A percentile compares a stretch with the other conserved stretches of the same genome.
Evolutionary conservation across 768 basidiomycete species (phyloP).

Genomic region (Suillus discolor): DNA sequence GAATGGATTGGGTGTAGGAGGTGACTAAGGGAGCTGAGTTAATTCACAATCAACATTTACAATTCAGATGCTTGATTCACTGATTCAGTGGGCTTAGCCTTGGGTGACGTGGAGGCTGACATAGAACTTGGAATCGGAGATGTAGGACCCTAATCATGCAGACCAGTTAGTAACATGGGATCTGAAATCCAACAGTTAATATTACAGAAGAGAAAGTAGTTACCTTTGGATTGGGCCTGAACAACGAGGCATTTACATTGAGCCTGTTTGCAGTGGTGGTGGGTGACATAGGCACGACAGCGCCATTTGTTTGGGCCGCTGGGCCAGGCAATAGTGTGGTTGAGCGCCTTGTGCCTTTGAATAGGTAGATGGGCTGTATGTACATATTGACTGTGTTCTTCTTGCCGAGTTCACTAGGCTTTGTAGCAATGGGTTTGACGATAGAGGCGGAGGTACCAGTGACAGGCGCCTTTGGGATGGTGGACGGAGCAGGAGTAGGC

Average conservation of each 20-base stretch:
- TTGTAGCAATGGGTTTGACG: constrained; percentile 34
- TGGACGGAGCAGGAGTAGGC: constrained; percentile 31
- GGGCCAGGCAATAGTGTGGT: constrained; percentile 22
- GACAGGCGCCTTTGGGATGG: constrained; percentile 22
- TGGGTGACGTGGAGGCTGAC: constrained; percentile 57
- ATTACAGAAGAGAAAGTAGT: constrained; percentile 71
- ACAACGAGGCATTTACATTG: constrained; percentile 89
- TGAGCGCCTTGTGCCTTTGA: constrained; percentile 63
- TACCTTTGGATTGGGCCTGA: constrained; percentile 86
- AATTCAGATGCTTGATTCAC: constrained; percentile 35
- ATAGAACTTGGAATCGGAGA: constrained; percentile 46
- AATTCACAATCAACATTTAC: constrained; percentile 7
- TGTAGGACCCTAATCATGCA: constrained; percentile 43
- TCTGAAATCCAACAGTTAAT: constrained; percentile 14
- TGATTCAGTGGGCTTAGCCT: constrained; percentile 57
- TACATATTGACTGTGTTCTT: constrained; percentile 66
- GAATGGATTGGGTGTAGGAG: constrained; percentile 78
- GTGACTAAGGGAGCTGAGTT: constrained; percentile 33
- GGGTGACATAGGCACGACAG: constrained; percentile 51
- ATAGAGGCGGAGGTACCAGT: constrained; percentile 24
- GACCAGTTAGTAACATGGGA: constrained; percentile 21
- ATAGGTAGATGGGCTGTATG: constrained; percentile 91
- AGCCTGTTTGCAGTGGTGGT: constrained; percentile 60
- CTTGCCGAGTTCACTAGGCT: constrained; percentile 33
- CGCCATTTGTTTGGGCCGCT: constrained; percentile 28